These are phyloP conservation scores for Ambrosia trifida DNA, from an alignment of 129 eudicot species.

Conservation along the genomic window DNA sequence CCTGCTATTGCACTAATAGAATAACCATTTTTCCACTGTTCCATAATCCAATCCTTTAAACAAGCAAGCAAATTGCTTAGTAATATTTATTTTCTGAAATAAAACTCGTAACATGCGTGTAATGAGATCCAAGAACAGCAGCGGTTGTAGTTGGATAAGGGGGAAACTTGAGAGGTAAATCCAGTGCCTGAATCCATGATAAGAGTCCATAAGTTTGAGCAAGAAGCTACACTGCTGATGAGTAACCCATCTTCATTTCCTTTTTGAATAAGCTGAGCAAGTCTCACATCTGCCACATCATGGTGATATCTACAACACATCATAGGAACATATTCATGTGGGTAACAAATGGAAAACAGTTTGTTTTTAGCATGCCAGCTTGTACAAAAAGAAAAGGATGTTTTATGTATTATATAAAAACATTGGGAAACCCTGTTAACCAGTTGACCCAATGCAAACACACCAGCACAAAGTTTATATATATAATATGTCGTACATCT, in stretches of 20 bases:
- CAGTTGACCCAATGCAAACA: neutral
- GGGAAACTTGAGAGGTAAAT: conserved; percentile 69
- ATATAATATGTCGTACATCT: conserved; percentile 44
- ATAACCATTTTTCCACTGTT: conserved; percentile 79
- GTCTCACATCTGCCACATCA: conserved; percentile 72
- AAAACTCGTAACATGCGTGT: neutral
- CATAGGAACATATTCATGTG: neutral
- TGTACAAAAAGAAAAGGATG: too few species aligned
- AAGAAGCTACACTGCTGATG: conserved; percentile 82
- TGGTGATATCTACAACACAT: conserved; percentile 67
- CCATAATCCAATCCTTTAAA: conserved; percentile 91
- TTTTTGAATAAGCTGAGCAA: conserved; percentile 68
- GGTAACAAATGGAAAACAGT: neutral
- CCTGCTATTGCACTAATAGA: conserved; percentile 87
- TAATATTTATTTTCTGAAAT: neutral
- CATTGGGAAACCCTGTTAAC: neutral
- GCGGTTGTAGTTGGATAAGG: conserved; percentile 31
- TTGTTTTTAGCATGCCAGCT: neutral
- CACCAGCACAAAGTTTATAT: neutral
- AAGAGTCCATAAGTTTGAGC: conserved; percentile 73
- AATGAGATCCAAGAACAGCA: neutral
- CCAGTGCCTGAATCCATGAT: conserved; percentile 94
- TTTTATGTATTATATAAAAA: neutral
- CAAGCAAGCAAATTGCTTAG: conserved; percentile 7
- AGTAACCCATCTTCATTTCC: conserved; percentile 78